Base-by-base conservation (phyloP, 805 yeast genomes). In the Sugiyamaella valdiviana region DNA sequence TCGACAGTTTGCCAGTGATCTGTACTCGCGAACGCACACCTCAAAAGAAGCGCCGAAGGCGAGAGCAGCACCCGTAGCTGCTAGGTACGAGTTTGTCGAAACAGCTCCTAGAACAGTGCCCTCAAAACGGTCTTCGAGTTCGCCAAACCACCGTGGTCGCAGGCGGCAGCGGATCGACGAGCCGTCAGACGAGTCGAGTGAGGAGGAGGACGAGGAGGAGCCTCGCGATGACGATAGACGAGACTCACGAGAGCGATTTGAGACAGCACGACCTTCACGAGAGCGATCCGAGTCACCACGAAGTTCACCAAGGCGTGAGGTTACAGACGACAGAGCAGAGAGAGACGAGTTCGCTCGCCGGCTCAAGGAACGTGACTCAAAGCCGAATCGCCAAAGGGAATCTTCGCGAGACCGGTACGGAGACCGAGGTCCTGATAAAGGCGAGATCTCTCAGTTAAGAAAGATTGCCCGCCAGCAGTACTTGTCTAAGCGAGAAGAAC, bases 401-500 rank as follows among this genome's bases (percentile, higher is more conserved):
- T 12, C 51, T 5, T 17, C 22, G 15, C 22, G 32, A 16, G 26
- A 24, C 9, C 20, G 36, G 20, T 15, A n/a, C n/a, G 39, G 37
- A 5, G 39, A 24, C 17, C 37, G 46, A 14, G 44, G 37, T 12
- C 43, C 41, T 9, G 48, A 41, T 15, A 42, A 42, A n/a, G 44
- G 45, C 17, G 51, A 54, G 22, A 48, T 56, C 12, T 23, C 47
- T 3, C 68, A 70, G 21, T 61, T 78, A 21, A 63, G 83, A 23
- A 54, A 63, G n/a, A 54, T 70, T 2, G 79, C 82, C 0, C 66
- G 83, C 40, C 78, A 75, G 48, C 61, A 65, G 10, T 78, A 77
- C 50, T 63, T 78, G 22, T 60, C 69, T 2, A 68, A 70, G 39
- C 66, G 83, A 46, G 82, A 79, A 49, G 68, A 70, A 48, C 71